These are phyloP conservation scores for Isatis lusitanica DNA, from an alignment of 441 rosid species.

Conservation along the genomic window DNA sequence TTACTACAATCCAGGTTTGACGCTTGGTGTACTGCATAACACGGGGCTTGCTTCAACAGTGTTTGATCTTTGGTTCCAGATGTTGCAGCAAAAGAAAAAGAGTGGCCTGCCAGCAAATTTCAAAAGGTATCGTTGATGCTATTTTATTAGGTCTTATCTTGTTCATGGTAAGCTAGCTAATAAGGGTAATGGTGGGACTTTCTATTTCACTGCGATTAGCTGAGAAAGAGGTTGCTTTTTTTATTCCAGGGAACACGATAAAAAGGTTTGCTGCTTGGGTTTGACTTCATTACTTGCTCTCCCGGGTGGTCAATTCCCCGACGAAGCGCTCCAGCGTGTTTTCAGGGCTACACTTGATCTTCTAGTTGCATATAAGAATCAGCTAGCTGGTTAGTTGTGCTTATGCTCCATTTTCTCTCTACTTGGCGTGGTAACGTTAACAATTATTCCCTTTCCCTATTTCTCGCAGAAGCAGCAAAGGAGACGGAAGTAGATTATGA, in stretches of 20 bases:
- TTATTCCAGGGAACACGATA: slow-evolving; percentile 79
- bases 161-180: slow-evolving; percentile 12
- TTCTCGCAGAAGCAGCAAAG: slow-evolving; percentile 74
- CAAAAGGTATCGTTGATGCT: slow-evolving; percentile 56
- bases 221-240: slow-evolving; percentile 17
- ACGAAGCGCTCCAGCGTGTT: slow-evolving; percentile 83
- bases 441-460: slow-evolving; percentile 5
- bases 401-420: not conserved
- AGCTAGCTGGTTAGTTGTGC: slow-evolving; percentile 74
- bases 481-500: slow-evolving; percentile 80
- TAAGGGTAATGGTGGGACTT: slow-evolving; percentile 2
- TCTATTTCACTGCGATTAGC: not conserved
- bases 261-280: slow-evolving; percentile 98
- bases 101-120: slow-evolving; percentile 80
- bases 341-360: slow-evolving; percentile 90
- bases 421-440: not conserved
- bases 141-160: not conserved
- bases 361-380: slow-evolving; percentile 87
- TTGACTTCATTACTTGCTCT: slow-evolving; percentile 83
- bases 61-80: slow-evolving; percentile 91
- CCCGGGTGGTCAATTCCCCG: slow-evolving; percentile 80
- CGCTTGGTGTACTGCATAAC: slow-evolving; percentile 77
- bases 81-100: slow-evolving; percentile 90
- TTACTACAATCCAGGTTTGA: slow-evolving; percentile 78
- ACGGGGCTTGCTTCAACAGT: slow-evolving; percentile 78